Conservation (phyloP, 169 alveolate genomes). For the Eimeria maxima region DNA sequence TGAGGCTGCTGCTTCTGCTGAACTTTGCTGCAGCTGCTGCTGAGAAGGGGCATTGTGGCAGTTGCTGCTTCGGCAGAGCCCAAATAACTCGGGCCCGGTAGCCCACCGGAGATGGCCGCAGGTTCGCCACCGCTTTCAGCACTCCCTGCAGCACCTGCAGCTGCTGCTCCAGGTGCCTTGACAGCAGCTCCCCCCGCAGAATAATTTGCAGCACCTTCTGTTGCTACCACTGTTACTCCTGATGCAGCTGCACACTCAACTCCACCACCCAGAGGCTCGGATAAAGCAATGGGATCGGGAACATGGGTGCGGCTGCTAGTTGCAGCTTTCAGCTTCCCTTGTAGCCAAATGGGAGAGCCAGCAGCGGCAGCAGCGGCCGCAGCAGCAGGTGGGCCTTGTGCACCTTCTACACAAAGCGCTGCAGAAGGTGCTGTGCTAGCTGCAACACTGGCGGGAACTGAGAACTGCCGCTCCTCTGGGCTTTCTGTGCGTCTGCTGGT, state of each 20-base stretch:
- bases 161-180: neutral
- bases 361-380: slow-evolving; percentile 18
- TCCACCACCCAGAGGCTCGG: neutral
- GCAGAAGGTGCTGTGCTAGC: slow-evolving; percentile 76
- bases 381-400: slow-evolving; percentile 13
- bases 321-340: slow-evolving; percentile 41
- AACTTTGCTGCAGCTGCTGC: neutral
- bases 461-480: slow-evolving; percentile 43
- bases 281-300: neutral
- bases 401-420: slow-evolving; percentile 24
- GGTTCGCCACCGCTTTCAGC: neutral
- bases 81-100: neutral
- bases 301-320: neutral
- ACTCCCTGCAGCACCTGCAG: slow-evolving; percentile 9
- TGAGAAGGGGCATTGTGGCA: neutral
- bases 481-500: slow-evolving; percentile 4
- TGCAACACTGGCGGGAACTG: slow-evolving; percentile 43
- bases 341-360: slow-evolving; percentile 38
- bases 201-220: neutral
- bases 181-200: slow-evolving; percentile 6
- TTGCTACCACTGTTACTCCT: neutral
- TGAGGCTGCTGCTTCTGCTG: neutral
- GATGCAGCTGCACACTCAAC: neutral
- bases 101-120: neutral
- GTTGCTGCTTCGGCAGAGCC: neutral